phyloP scores from a whole-genome alignment of 768 basidiomycete genomes.

The Lepiota brunneoincarnata region DNA sequence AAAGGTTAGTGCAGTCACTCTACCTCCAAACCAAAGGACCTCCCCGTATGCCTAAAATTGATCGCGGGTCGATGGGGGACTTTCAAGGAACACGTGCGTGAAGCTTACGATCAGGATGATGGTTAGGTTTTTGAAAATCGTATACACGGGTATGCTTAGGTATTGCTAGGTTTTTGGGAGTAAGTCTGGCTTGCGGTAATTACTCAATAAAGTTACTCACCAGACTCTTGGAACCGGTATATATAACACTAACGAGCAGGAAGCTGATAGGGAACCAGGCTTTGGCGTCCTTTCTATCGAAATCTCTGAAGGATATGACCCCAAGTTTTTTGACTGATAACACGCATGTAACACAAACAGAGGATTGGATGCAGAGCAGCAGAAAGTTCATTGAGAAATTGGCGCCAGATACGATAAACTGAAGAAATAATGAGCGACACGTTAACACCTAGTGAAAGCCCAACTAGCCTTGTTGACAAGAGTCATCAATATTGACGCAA shows the following conservation, averaged over 20 bases:
- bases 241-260: constrained; percentile 91
- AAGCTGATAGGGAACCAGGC: constrained; percentile 95
- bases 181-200: not conserved
- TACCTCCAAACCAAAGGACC: constrained; percentile 93
- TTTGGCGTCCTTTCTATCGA: constrained; percentile 81
- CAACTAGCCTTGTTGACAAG: constrained; percentile 85
- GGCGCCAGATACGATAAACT: constrained; percentile 94
- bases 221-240: constrained; percentile 95
- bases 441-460: not conserved
- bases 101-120: constrained; percentile 90
- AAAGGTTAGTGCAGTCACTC: constrained; percentile 83
- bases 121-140: constrained; percentile 99
- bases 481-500: constrained; percentile 95
- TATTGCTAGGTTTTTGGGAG: constrained; percentile 69
- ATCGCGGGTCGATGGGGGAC: constrained; percentile 4
- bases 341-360: constrained; percentile 84
- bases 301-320: constrained; percentile 81
- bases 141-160: constrained; percentile 95
- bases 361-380: constrained; percentile 85
- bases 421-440: not conserved
- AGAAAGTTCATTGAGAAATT: constrained; percentile 98
- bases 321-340: constrained; percentile 66
- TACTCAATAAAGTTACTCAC: constrained; percentile 46
- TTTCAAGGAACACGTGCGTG: constrained; percentile 1
- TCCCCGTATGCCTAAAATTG: constrained; percentile 86